Conservation (phyloP, 2,329 filamentous ascomycete genomes). For the Alternaria postmessia region DNA sequence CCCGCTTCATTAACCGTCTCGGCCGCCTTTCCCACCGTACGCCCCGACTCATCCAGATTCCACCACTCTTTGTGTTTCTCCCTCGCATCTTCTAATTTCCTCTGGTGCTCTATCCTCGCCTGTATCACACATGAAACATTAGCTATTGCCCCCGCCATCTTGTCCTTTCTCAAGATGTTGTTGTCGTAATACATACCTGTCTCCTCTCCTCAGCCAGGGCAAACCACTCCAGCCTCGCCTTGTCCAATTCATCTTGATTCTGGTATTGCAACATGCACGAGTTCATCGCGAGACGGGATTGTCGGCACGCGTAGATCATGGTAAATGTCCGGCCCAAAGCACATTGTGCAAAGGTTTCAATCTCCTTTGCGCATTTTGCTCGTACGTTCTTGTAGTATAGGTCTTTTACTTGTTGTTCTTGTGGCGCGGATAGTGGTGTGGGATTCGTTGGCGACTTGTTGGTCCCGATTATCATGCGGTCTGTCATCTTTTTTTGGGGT, state of each 20-base stretch:
- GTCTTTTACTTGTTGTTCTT: slow-evolving; percentile 72
- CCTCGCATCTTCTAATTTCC: slow-evolving; percentile 56
- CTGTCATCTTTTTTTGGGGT: slow-evolving; percentile 22
- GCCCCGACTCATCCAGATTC: slow-evolving; percentile 54
- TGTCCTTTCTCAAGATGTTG: no score
- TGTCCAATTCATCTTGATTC: slow-evolving; percentile 84
- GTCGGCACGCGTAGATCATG: slow-evolving; percentile 84
- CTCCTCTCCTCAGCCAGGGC: slow-evolving; percentile 75
- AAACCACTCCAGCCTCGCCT: slow-evolving; percentile 94
- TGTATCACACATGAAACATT: slow-evolving; percentile 27
- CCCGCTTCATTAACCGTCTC: slow-evolving; percentile 7
- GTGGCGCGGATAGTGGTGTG: slow-evolving; percentile 79
- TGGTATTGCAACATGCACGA: slow-evolving; percentile 89
- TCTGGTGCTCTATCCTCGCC: slow-evolving; percentile 67
- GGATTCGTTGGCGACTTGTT: slow-evolving; percentile 41
- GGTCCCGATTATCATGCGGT: slow-evolving; percentile 31
- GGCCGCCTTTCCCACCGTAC: slow-evolving; percentile 34
- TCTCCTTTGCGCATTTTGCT: slow-evolving; percentile 75
- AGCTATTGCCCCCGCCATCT: no score
- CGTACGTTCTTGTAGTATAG: slow-evolving; percentile 83
- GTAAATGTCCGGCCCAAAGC: slow-evolving; percentile 85
- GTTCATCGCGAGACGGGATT: slow-evolving; percentile 87
- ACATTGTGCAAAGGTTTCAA: slow-evolving; percentile 82
- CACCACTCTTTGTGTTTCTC: slow-evolving; percentile 62
- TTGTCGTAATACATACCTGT: no score